Base-by-base conservation (phyloP, 495 filamentous ascomycete species). In the Margaritispora aquatica region DNA sequence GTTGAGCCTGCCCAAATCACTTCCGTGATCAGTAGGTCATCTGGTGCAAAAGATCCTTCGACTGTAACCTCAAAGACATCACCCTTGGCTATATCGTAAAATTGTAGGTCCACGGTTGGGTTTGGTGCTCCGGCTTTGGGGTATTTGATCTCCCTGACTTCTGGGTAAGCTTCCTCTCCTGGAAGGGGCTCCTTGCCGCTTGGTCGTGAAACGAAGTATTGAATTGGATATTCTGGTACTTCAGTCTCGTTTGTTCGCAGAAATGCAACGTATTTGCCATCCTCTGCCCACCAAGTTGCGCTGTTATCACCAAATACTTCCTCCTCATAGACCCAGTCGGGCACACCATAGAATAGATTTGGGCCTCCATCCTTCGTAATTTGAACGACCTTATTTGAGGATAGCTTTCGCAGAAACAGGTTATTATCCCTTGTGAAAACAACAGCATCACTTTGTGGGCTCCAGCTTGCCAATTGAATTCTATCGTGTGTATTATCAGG, bases 271-370 rank as follows among this genome's bases (percentile, higher is more conserved):
- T 86, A 94, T 53, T 88, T 86, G 20, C 91, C 94, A 68, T 92
- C 91, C 23, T 84, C 79, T 20, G 90, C 91, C 90, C 90, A 97
- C 94, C 94, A 97, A 0, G 92, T 92, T 7, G 87, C 95, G 51
- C 80, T 91, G 63, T 89, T 88, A 2, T 83, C 84, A 1, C 74
- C 62, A 63, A 97, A 88, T 5, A 98, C 92, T 71, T 98, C 94
- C 68, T 98, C 94, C 68, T 98, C 94, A 64, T 97, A 98, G 0
- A 98, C 94, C 94, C 94, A 98, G 71, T 98, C 94, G 0, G 94
- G 94, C n/a, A 96, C 84, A 21, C 94, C 94, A 65, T 97, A 95
- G 76, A 98, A 97, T 17, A 94, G 80, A 59, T 97, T 82, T 1
- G 78, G 71, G 0, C 92, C 88, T 38, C 94, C 94, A 69, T 97